Evolutionary conservation across 2,329 filamentous ascomycete species (phyloP), one percentile per base, ranked within the genome.

Genomic region (Sporothrix inflata): DNA sequence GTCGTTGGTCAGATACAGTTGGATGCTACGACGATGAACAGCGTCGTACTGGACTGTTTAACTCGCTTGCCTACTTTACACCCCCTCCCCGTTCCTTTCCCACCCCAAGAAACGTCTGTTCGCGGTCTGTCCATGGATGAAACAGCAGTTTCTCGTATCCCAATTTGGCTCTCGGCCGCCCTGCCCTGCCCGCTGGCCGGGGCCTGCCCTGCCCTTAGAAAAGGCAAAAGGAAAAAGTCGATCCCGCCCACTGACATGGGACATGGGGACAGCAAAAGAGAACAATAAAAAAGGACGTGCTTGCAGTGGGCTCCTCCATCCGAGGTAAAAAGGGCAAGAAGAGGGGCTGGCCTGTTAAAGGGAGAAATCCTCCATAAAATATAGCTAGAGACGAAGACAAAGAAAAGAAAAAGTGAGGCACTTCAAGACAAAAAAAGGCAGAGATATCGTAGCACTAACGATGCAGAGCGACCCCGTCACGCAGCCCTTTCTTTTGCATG

Each of bases 81-180:
- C 60, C 57, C 71, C 53, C 71, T 73, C 72, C 73, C 73, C 72
- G 75, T 77, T 77, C 30, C 2, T 21, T 21, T 2, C 30, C 19
- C 42, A 76, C 75, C 76, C 72, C 72, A 71, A 65, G 67, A 67
- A 72, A 51, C 16, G 69, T 67, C 63, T 67, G 57, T 71, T 70
- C 71, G 55, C 74, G 71, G 60, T 42, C 38, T 73, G 71, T 79
- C 78, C 79, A 80, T 81, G 78, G 79, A 78, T 82, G 79, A 82
- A 82, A 82, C 80, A 78, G 72, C 77, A 75, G 79, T 82, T 82
- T 83, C 82, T 83, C 82, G 82, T 83, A 81, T 83, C 81, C 82
- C 80, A 79, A 80, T 80, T 81, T 82, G 81, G 80, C 73, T 70
- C 55, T 34, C 16, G 24, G 30, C 57, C 66, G 45, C 72, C 75